These are phyloP conservation scores for Aegilops sharonensis DNA, from an alignment of 176 grass and related monocot species.

Conservation along the genomic window DNA sequence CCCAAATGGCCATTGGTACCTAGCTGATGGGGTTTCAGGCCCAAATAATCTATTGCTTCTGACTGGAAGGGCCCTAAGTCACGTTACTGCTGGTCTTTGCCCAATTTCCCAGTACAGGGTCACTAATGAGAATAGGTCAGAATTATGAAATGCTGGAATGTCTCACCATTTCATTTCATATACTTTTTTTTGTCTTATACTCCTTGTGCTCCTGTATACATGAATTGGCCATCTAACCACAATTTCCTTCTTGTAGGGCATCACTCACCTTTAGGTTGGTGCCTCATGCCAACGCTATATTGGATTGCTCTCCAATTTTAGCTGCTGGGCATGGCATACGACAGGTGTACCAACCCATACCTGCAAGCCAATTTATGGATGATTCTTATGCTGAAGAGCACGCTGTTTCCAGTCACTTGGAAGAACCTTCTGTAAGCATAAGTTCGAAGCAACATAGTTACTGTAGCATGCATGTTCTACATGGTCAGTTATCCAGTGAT, in stretches of 20 bases:
- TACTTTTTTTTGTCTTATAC: background rate
- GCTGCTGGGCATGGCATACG: conserved; percentile 60
- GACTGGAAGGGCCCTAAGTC: conserved; percentile 67
- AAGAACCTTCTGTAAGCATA: conserved; percentile 63
- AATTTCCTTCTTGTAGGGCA: conserved; percentile 45
- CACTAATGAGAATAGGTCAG: conserved; percentile 36
- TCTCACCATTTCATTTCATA: conserved; percentile 12
- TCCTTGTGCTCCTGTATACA: background rate
- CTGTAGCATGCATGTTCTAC: background rate
- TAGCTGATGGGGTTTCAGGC: conserved; percentile 50
- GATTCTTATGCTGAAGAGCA: conserved; percentile 52
- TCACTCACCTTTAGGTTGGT: conserved; percentile 78
- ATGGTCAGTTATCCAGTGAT: background rate
- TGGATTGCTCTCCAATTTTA: conserved; percentile 75
- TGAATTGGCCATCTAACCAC: background rate
- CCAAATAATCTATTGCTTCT: conserved; percentile 57
- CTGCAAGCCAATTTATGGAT: conserved; percentile 69
- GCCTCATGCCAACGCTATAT: conserved; percentile 63
- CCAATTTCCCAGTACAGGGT: conserved; percentile 53
- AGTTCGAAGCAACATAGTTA: conserved; percentile 14
- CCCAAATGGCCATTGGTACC: conserved; percentile 77
- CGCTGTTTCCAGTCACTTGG: conserved; percentile 43
- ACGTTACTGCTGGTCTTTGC: conserved; percentile 68
- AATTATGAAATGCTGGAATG: conserved; percentile 13
- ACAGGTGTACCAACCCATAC: conserved; percentile 67